Percentiles rank a stretch among this genome's conserved stretches.
Evolutionary conservation across 305 asterid genomes (phyloP).

Genomic region (Fraxinus floribunda): DNA sequence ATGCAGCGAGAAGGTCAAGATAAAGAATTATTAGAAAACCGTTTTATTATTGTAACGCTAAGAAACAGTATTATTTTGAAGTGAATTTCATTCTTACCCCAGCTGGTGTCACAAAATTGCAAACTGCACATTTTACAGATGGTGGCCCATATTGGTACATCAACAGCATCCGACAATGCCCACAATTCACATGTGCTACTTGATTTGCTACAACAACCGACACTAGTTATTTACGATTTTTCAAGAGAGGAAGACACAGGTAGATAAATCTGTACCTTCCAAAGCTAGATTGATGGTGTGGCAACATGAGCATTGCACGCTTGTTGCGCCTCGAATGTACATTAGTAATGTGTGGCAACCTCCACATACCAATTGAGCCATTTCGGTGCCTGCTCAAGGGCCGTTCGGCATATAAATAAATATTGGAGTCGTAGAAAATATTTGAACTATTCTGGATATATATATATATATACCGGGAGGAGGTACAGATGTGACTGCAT

Average conservation of each 20-base stretch:
- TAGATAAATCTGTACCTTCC: constrained; percentile 36
- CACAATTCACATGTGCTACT: constrained; percentile 61
- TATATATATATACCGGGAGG: constrained; percentile 39
- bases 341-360: constrained; percentile 58
- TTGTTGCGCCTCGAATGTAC: constrained; percentile 57
- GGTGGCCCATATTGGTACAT: constrained; percentile 57
- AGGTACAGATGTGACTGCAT: constrained; percentile 52
- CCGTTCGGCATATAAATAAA: neutral
- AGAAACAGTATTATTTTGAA: neutral
- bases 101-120: constrained; percentile 49
- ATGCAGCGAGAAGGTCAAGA: neutral
- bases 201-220: constrained; percentile 41
- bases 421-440: neutral
- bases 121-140: constrained; percentile 57
- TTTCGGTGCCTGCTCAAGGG: constrained; percentile 44
- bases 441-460: neutral
- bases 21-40: too few relatives aligned
- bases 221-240: constrained; percentile 1
- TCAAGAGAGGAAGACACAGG: neutral
- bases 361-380: constrained; percentile 61
- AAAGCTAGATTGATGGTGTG: constrained; percentile 52
- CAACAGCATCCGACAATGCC: constrained; percentile 51
- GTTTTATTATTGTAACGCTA: neutral
- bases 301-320: constrained; percentile 60
- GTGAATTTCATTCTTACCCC: constrained; percentile 34